Base-by-base conservation (phyloP, 2,329 filamentous ascomycete genomes). In the Alternaria conjuncta region DNA sequence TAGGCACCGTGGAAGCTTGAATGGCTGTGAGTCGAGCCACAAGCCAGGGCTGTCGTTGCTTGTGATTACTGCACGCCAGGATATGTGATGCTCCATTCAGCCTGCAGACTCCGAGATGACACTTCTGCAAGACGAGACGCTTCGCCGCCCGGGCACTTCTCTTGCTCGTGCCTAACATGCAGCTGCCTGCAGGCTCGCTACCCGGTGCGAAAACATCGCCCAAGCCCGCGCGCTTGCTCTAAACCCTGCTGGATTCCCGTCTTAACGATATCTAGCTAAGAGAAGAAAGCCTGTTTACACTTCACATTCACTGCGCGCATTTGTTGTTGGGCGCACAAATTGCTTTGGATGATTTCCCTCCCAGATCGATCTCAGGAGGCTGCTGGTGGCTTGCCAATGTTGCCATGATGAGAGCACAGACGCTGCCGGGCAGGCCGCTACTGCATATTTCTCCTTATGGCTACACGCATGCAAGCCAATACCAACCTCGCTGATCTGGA, bases 151-250 rank as follows among this genome's bases (percentile, higher is more conserved):
- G 43, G 59, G 59, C 49, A 56, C 45, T 59, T 59, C 53, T 61
- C 59, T 46, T 64, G 66, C 65, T 69, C 64, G 60, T 67, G 62
- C 65, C 60, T 43, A 59, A 30, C 47, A 41, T 59, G 51, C 61
- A 61, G 47, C 30, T 28, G 46, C 57, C 50, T 55, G 54, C 59
- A 53, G 23, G 20, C 51, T 43, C 53, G 55, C 64, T 63, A 54
- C 54, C 61, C 30, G 30, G 44, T 54, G 46, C 61, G 54, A 59
- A 55, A 23, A 54, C 32, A 57, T 57, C 45, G 59, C 55, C 49
- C 61, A 47, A 49, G 43, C 57, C 32, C 36, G 23, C n/a, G 30
- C 43, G 21, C 54, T 63, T 55, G 28, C 45, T 45, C 50, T 30
- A 28, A 47, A 23, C 57, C 50, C 43, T 43, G 46, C 51, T 44